These are phyloP conservation scores for Daedalea quercina DNA, from an alignment of 768 basidiomycete species.

Conservation along the genomic window DNA sequence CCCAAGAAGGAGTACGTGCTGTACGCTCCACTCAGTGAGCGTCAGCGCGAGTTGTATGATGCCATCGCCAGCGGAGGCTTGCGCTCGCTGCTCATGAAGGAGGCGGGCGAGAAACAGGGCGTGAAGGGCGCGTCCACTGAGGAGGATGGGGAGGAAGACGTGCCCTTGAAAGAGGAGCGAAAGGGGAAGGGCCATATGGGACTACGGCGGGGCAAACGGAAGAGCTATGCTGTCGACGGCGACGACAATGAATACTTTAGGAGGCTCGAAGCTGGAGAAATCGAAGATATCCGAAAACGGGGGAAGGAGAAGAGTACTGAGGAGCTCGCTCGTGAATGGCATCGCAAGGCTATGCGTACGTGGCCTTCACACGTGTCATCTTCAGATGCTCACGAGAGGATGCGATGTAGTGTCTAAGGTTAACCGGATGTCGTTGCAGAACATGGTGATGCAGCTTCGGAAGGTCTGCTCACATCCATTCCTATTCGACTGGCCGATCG, in stretches of 20 bases:
- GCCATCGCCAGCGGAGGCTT: conserved; percentile 65
- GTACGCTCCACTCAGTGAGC: conserved; percentile 79
- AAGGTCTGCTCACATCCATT: conserved; percentile 95
- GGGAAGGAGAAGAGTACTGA: conserved; percentile 40
- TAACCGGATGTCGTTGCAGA: conserved; percentile 91
- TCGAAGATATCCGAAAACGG: conserved; percentile 28
- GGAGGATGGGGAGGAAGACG: conserved; percentile 23
- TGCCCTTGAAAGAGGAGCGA: conserved; percentile 27
- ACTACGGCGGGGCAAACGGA: conserved; percentile 16
- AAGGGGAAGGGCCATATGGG: conserved; percentile 13
- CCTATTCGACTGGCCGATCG: conserved; percentile 78
- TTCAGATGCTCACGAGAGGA: not conserved
- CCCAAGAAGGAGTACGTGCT: conserved; percentile 94
- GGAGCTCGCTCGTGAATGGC: conserved; percentile 52
- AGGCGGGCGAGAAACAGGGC: conserved; percentile 29
- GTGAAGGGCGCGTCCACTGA: conserved; percentile 19
- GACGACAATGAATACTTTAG: conserved; percentile 65
- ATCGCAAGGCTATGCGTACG: conserved; percentile 54
- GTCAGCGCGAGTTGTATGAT: conserved; percentile 83
- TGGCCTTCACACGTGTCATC: conserved; percentile 9
- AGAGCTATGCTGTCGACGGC: conserved; percentile 46
- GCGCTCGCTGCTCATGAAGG: conserved; percentile 42
- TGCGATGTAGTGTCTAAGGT: conserved; percentile 60
- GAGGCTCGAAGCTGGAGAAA: conserved; percentile 44
- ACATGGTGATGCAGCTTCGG: conserved; percentile 90